Conservation (phyloP, 306 rosid genomes). For the Myrica gale region DNA sequence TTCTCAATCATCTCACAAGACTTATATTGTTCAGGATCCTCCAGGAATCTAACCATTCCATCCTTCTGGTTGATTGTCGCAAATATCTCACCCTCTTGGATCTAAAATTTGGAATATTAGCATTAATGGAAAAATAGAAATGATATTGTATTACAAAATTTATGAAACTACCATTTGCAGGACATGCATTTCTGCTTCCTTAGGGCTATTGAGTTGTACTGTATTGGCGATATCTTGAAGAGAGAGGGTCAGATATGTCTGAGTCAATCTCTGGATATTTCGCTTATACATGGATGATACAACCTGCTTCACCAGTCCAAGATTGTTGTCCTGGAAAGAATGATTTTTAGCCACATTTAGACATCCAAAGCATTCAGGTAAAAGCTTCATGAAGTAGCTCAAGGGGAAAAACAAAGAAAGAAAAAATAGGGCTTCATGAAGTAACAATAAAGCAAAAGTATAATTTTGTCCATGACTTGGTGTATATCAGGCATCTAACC, state of each 20-base stretch:
- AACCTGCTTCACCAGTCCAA: constrained; percentile 78
- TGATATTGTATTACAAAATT: not conserved
- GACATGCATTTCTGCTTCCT: constrained; percentile 92
- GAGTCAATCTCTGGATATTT: constrained; percentile 84
- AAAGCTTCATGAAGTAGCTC: not conserved
- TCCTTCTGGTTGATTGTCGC: constrained; percentile 82
- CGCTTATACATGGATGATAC: constrained; percentile 70
- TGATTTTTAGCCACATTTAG: not conserved
- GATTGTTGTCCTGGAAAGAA: constrained; percentile 66
- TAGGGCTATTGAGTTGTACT: constrained; percentile 65
- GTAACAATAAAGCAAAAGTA: not conserved
- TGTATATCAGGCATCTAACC: constrained; percentile 11
- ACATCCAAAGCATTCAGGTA: not conserved
- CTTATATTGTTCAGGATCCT: constrained; percentile 84
- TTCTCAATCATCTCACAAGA: constrained; percentile 70
- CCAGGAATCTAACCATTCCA: constrained; percentile 92
- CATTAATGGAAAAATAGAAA: constrained; percentile 9
- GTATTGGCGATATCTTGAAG: constrained; percentile 82
- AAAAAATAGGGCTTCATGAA: no score
- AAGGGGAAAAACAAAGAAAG: no score
- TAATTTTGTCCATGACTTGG: not conserved
- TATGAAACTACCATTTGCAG: constrained; percentile 69
- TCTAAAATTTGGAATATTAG: constrained; percentile 40
- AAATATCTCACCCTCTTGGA: constrained; percentile 80
- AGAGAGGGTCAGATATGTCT: constrained; percentile 84